Base-by-base conservation (phyloP, 1,284 basidiomycete species). In the Cutaneotrichosporon spelunceum region DNA sequence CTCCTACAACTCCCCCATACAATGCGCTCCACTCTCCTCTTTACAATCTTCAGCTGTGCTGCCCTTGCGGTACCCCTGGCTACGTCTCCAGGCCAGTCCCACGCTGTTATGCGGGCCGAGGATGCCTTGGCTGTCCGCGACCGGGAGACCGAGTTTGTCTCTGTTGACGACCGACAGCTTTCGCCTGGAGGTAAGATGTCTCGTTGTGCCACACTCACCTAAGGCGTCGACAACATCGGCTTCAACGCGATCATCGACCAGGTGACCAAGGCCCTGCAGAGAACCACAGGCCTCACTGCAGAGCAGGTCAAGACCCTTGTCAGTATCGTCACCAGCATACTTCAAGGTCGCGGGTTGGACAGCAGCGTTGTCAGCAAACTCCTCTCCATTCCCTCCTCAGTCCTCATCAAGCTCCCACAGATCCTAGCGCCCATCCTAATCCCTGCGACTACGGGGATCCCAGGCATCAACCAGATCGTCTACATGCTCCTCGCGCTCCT, bases 341-440 rank as follows among this genome's bases (percentile, higher is more conserved):
- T n/a, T 6, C 16, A 42, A 19, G 39, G 39, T 7, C 14, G 19
- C 2, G 39, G 39, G 2, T 19, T 34, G 10, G 2, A 49, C 10
- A 24, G 26, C 53, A 19, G 27, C 39, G 13, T 48, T 8, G 14
- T 49, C 26, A n/a, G 44, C 44, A 49, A 54, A 24, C 53, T 54
- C 13, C 44, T 60, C 42, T 30, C 48, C 7, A 50, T n/a, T 26
- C 30, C 53, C 24, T 30, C 24, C 9, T 47, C 21, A 1, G 4
- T 14, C 34, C 58, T 26, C 6, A 9, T 21, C 52, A 16, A 49
- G 29, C 21, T 60, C 42, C 42, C 29, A 19, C n/a, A 54, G 14
- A 19, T 53, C 21, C 52, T 60, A 8, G 24, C 10, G 21, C 52
- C 52, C 14, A 53, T 53, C 24, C 52, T 53, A 21, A 16, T 39